phyloP scores from a whole-genome alignment of 169 alveolate genomes.

The Eimeria praecox region DNA sequence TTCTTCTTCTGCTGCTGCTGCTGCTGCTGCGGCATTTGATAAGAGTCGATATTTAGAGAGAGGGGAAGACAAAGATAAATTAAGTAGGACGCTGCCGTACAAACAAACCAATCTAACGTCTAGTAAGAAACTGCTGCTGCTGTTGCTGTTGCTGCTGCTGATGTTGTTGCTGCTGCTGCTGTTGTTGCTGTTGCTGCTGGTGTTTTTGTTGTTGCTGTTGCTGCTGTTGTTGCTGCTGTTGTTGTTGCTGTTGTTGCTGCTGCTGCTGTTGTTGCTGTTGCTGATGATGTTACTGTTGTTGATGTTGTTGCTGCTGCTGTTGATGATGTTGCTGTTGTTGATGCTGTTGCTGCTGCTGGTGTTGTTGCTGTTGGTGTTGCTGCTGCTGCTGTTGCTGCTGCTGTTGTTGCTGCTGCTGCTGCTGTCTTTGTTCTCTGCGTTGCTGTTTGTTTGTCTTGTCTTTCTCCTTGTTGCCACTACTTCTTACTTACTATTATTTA shows the following conservation, averaged over 20 bases:
- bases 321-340: not conserved
- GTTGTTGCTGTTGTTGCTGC: conserved; percentile 19
- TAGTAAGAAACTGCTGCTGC: too few species aligned
- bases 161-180: conserved; percentile 40
- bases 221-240: conserved; percentile 5
- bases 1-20: too few species aligned
- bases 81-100: too few species aligned
- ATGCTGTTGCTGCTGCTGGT: conserved; percentile 7
- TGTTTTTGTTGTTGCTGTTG: conserved; percentile 31
- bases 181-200: not conserved
- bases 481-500: too few species aligned
- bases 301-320: not conserved
- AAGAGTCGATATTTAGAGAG: too few species aligned
- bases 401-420: conserved; percentile 25
- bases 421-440: too few species aligned
- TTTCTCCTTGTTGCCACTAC: too few species aligned
- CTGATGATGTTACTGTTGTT: not conserved
- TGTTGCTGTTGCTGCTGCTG: too few species aligned
- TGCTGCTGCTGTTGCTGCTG: not conserved
- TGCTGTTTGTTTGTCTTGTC: too few species aligned
- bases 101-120: too few species aligned
- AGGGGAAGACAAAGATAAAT: too few species aligned
- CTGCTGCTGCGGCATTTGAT: too few species aligned
- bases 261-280: conserved; percentile 19
- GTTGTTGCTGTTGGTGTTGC: not conserved